phyloP scores from a whole-genome alignment of 371 early-diverging fungal species.

The Rhizopus microsporus region DNA sequence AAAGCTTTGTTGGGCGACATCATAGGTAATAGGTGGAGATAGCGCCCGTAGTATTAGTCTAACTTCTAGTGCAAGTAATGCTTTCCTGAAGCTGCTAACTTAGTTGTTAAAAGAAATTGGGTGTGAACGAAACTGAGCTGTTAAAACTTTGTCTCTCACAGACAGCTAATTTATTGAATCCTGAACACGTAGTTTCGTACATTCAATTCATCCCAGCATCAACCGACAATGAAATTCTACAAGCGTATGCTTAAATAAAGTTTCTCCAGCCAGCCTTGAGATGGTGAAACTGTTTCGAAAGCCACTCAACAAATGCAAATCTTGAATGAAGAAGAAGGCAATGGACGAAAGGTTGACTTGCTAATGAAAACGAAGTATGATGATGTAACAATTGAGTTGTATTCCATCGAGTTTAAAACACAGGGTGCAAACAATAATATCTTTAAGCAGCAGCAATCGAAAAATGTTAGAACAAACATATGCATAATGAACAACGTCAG shows the following conservation, averaged over 20 bases:
- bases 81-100: conserved; percentile 11
- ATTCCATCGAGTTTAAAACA: not conserved
- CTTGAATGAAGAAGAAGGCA: conserved; percentile 1
- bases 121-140: conserved; percentile 13
- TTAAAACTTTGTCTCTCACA: conserved; percentile 16
- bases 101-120: conserved; percentile 13
- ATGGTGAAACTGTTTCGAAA: conserved; percentile 19
- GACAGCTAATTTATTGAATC: conserved; percentile 15
- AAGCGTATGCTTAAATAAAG: conserved; percentile 15
- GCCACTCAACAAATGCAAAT: conserved; percentile 9
- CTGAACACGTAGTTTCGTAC: conserved; percentile 10
- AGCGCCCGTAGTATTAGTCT: no score
- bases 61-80: no score
- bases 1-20: no score
- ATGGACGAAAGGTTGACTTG: not conserved
- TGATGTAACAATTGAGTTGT: not conserved
- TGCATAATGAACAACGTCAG: not conserved
- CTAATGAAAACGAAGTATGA: conserved; percentile 2
- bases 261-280: conserved; percentile 13
- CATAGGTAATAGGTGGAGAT: no score
- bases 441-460: not conserved
- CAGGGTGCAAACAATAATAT: not conserved
- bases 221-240: conserved; percentile 17
- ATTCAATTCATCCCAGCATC: conserved; percentile 16
- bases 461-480: not conserved